A percentile compares a stretch with the other conserved stretches of the same genome.
Evolutionary conservation across 805 yeast genomes (phyloP).

Genomic region (Candida qinlingensis): DNA sequence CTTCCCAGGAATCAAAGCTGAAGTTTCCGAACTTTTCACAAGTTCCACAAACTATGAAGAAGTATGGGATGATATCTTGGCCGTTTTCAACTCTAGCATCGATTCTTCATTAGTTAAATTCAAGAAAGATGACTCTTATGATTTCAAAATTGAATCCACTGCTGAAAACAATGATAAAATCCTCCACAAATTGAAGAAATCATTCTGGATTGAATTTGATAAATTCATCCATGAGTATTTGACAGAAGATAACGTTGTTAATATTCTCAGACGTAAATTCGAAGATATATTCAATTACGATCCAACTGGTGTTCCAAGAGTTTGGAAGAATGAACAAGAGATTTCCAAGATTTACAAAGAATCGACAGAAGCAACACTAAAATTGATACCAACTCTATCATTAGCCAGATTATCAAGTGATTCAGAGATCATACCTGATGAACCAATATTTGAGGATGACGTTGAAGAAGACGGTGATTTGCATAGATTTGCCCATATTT

Average conservation of each 20-base stretch:
- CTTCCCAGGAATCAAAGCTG: constrained; percentile 42
- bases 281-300: constrained; percentile 84
- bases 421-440: constrained; percentile 55
- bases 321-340: constrained; percentile 72
- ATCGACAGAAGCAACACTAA: constrained; percentile 55
- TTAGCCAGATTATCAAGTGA: constrained; percentile 49
- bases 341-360: constrained; percentile 58
- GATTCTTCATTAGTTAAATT: constrained; percentile 28
- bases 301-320: constrained; percentile 70
- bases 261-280: constrained; percentile 69
- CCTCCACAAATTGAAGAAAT: constrained; percentile 38
- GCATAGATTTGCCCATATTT: constrained; percentile 49
- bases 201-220: constrained; percentile 64
- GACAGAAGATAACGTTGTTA: constrained; percentile 59
- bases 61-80: constrained; percentile 58
- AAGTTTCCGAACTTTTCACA: constrained; percentile 41
- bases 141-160: constrained; percentile 62
- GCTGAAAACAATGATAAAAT: constrained; percentile 37
- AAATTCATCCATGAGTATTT: constrained; percentile 55
- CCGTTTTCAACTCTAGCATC: constrained; percentile 36
- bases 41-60: constrained; percentile 37
- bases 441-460: constrained; percentile 34
- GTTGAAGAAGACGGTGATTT: constrained; percentile 37
- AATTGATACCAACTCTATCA: constrained; percentile 50
- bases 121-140: constrained; percentile 31